These are phyloP conservation scores for sorghum (Sorghum bicolor) DNA, from an alignment of 176 grass and related monocot genomes.

Conservation along the genomic window Sorghum_bicolor_NCBIv3 NC_012872.2:58332001-58332500, in stretches of 20 bases:
- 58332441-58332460: constrained; percentile 3
- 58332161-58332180: not conserved
- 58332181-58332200: not conserved
- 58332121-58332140: not conserved
- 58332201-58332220: not conserved
- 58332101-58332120: not conserved
- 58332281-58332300: constrained; percentile 45
- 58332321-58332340: not conserved
- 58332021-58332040: constrained; percentile 37
- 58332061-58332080: constrained; percentile 16
- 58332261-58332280: constrained; percentile 50
- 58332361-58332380: not conserved
- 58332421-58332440: constrained; percentile 38
- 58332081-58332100: constrained; percentile 1
- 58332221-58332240: not conserved
- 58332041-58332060: constrained; percentile 33
- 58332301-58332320: constrained; percentile 10
- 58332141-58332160: not conserved
- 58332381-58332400: constrained; percentile 48
- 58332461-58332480: constrained; percentile 12
- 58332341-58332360: not conserved
- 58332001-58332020: constrained; percentile 29
- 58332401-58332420: constrained; percentile 73
- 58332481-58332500: not conserved
- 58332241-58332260: constrained; percentile 42